Conservation (phyloP, 148 eudicot genomes). For the Cornus florida region DNA sequence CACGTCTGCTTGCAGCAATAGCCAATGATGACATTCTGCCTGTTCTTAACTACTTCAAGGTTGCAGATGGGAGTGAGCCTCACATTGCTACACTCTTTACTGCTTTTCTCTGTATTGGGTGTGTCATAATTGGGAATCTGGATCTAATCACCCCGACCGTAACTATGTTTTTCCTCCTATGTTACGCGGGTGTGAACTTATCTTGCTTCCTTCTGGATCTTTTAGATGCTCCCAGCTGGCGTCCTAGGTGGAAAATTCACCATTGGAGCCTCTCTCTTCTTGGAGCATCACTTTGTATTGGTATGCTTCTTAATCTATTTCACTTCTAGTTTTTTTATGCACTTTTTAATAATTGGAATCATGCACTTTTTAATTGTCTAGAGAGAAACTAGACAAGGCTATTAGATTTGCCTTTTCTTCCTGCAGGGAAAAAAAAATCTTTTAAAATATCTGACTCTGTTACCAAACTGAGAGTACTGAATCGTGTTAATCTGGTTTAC, state of each 20-base stretch:
- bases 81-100: slow-evolving; percentile 89
- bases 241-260: slow-evolving; percentile 99
- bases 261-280: slow-evolving; percentile 99
- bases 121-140: slow-evolving; percentile 95
- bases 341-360: not conserved
- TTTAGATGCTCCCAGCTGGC: slow-evolving; percentile 99
- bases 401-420: not conserved
- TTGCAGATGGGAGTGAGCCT: slow-evolving; percentile 90
- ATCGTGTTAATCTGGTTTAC: no score
- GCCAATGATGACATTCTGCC: slow-evolving; percentile 98
- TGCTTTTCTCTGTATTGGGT: slow-evolving; percentile 88
- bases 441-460: not conserved
- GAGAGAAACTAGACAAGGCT: not conserved
- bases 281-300: slow-evolving; percentile 91
- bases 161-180: slow-evolving; percentile 94
- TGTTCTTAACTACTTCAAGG: slow-evolving; percentile 93
- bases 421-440: no score
- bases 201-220: slow-evolving; percentile 98
- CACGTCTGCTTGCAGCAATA: slow-evolving; percentile 93
- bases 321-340: not conserved
- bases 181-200: slow-evolving; percentile 96
- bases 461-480: no score
- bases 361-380: not conserved
- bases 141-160: slow-evolving; percentile 94
- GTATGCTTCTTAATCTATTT: slow-evolving; percentile 35